phyloP scores from a whole-genome alignment of 768 basidiomycete genomes.

The Lentinula raphanica region DNA sequence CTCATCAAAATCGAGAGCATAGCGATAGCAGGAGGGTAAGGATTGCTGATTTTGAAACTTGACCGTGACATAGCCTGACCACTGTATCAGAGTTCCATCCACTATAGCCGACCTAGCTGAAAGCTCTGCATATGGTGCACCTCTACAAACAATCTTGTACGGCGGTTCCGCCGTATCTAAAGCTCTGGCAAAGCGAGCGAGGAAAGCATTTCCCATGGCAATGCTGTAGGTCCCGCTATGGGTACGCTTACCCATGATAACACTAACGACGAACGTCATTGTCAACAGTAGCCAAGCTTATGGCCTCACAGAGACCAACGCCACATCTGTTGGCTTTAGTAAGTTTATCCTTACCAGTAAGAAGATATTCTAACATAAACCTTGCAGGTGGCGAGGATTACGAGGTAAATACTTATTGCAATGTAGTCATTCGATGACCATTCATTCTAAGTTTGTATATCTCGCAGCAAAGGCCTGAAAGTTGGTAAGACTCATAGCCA shows the following conservation, averaged over 20 bases:
- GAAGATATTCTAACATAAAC: not conserved
- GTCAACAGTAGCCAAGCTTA: slow-evolving; percentile 6
- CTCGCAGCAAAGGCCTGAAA: not conserved
- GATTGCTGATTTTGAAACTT: not conserved
- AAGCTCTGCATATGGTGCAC: not conserved
- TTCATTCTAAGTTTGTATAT: not conserved
- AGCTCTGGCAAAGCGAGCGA: not conserved
- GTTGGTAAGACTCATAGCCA: not conserved
- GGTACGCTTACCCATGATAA: not conserved
- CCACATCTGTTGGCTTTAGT: slow-evolving; percentile 6
- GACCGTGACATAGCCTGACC: not conserved
- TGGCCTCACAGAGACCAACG: slow-evolving; percentile 9
- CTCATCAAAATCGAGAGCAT: slow-evolving; percentile 3
- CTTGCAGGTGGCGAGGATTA: slow-evolving; percentile 2
- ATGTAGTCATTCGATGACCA: slow-evolving; percentile 14
- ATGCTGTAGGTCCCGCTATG: not conserved
- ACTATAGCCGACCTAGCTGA: slow-evolving; percentile 1
- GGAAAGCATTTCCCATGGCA: slow-evolving; percentile 4
- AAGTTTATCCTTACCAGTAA: not conserved
- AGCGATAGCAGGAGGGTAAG: not conserved
- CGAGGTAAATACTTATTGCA: not conserved
- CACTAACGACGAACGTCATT: not conserved
- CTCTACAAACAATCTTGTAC: not conserved
- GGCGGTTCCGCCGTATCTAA: not conserved
- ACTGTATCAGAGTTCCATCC: not conserved